Evolutionary conservation across 225 moss, liverwort and hornwort genomes (phyloP).

Genomic region (Polytrichum commune): DNA sequence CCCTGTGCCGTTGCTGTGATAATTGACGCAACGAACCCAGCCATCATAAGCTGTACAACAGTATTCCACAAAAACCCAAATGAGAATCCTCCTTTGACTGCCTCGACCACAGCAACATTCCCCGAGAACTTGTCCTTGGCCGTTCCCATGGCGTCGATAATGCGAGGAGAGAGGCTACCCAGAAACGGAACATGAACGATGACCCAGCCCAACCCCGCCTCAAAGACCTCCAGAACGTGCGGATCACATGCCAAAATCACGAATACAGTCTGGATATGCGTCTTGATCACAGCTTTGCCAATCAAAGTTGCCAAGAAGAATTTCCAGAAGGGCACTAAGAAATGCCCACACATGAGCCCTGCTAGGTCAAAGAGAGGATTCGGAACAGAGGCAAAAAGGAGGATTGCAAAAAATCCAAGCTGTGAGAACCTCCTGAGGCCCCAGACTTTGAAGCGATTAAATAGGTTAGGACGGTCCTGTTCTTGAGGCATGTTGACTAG

Average conservation of each 20-base stretch:
- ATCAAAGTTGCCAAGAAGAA: constrained; percentile 88
- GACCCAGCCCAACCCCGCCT: constrained; percentile 63
- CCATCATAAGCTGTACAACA: constrained; percentile 83
- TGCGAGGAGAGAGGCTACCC: constrained; percentile 58
- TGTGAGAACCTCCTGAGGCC: constrained; percentile 63
- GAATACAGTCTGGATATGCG: constrained; percentile 83
- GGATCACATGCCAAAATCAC: constrained; percentile 89
- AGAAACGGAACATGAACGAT: constrained; percentile 67
- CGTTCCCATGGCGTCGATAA: constrained; percentile 60
- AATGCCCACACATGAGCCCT: constrained; percentile 92
- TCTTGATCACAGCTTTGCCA: constrained; percentile 90
- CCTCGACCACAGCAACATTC: constrained; percentile 32
- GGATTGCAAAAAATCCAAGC: constrained; percentile 82
- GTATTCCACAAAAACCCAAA: constrained; percentile 69
- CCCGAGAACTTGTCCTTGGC: constrained; percentile 65
- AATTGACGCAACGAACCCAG: constrained; percentile 78
- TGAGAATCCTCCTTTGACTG: constrained; percentile 38
- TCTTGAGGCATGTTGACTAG: constrained; percentile 53
- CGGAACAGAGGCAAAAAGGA: constrained; percentile 85
- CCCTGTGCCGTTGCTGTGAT: constrained; percentile 77
- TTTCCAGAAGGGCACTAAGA: constrained; percentile 95
- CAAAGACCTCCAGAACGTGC: constrained; percentile 68
- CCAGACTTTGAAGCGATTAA: constrained; percentile 78
- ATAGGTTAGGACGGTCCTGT: constrained; percentile 41
- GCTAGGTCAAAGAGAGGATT: constrained; percentile 97